Conservation (phyloP, 306 rosid species). For the Phaseolus lunatus region DNA sequence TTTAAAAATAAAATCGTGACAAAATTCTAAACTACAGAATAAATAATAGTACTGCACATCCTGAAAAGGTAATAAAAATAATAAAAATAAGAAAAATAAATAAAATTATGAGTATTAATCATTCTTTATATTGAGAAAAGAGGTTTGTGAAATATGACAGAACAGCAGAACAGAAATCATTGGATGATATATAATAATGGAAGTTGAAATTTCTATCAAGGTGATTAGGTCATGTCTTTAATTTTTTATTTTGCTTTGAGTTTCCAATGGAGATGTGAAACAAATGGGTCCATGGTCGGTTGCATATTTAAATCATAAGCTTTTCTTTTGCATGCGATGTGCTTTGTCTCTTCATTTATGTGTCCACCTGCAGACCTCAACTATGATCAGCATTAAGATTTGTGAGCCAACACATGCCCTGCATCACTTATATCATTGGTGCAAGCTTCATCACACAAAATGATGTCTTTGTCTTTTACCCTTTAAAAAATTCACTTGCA, state of each 20-base stretch:
- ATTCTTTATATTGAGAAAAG: constrained; percentile 44
- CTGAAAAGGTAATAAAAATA: no score
- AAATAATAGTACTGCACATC: no score
- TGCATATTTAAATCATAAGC: constrained; percentile 50
- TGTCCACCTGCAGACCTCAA: constrained; percentile 41
- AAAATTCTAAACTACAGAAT: no score
- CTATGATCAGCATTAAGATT: constrained; percentile 35
- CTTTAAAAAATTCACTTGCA: constrained; percentile 28
- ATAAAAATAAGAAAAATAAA: not conserved
- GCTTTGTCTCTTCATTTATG: constrained; percentile 37
- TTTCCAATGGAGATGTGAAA: constrained; percentile 57
- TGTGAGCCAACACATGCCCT: constrained; percentile 57
- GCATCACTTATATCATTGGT: constrained; percentile 52
- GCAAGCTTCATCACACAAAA: constrained; percentile 48
- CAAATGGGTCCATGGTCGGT: constrained; percentile 74
- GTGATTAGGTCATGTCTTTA: constrained; percentile 55
- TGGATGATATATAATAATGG: constrained; percentile 61
- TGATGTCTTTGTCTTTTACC: constrained; percentile 48
- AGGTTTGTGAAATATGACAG: constrained; percentile 48
- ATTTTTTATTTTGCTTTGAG: constrained; percentile 32
- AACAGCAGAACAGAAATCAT: constrained; percentile 57
- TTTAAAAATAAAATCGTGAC: no score
- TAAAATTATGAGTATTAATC: constrained; percentile 8
- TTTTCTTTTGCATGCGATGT: constrained; percentile 50
- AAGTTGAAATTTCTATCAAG: constrained; percentile 55